phyloP scores from a whole-genome alignment of 2,329 filamentous ascomycete species.

The Colletotrichum gloeosporioides region DNA sequence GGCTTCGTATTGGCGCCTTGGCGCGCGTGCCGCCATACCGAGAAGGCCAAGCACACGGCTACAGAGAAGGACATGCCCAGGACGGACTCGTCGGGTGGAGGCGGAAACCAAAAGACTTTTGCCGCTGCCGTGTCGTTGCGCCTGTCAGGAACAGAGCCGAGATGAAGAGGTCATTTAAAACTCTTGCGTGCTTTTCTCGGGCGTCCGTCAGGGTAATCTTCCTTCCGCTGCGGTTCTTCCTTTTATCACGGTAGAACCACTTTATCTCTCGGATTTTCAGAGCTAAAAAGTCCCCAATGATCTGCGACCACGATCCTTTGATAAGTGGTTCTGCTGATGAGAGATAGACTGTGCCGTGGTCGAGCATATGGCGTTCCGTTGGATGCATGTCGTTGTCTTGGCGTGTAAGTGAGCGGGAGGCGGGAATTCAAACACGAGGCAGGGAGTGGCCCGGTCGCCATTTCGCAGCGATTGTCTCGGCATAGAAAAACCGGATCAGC shows the following conservation, averaged over 20 bases:
- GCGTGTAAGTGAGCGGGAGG: neutral
- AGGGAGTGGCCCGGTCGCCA: neutral
- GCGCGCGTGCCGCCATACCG: slow-evolving; percentile 17
- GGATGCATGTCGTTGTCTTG: neutral
- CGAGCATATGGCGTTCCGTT: neutral
- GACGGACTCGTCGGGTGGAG: neutral
- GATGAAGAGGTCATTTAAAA: neutral
- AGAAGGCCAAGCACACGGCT: slow-evolving; percentile 7
- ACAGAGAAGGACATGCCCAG: neutral
- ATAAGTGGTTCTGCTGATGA: neutral
- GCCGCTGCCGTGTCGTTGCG: neutral
- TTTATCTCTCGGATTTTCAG: neutral
- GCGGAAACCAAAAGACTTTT: neutral
- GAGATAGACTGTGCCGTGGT: neutral
- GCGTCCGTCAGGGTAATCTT: neutral
- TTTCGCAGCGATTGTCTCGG: neutral
- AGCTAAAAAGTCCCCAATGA: neutral
- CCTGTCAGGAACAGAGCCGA: neutral
- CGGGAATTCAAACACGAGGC: neutral
- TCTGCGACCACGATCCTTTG: neutral
- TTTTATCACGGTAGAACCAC: neutral
- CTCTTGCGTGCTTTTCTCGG: neutral
- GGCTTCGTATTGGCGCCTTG: slow-evolving; percentile 8
- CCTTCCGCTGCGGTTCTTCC: neutral
- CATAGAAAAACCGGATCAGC: slow-evolving; percentile 7